Evolutionary conservation across 2,329 filamentous ascomycete genomes (phyloP), one percentile per base, ranked within the genome.

Genomic region (Daldinia sp.): DNA sequence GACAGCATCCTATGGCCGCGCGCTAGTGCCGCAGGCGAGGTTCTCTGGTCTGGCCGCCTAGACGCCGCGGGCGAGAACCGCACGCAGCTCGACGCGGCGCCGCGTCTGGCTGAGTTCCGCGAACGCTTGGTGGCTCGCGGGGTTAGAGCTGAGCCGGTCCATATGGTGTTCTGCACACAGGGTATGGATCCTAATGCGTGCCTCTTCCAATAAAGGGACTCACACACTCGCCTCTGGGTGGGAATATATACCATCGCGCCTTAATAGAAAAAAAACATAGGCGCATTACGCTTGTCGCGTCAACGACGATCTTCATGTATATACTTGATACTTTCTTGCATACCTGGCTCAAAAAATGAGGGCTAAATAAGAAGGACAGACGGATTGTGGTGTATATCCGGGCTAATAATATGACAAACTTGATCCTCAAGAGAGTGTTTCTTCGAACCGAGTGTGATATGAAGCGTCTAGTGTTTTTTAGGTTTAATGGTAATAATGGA

Each of bases 1-100:
- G 93, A 97, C 81, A 82, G 82, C 39, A 88, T 92, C 79, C 81
- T 95, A 7, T 97, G 93, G 93, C 93, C 93, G 6, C 86, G 93
- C 5, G 89, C 88, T 1, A 87, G 86, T 58, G 93, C 92, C 0
- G 92, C 90, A 0, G 92, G 87, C 28, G 93, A 97, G 81, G 89
- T 94, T 0, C 84, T 95, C 53, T 97, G 93, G 93, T 92, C 89
- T 44, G 93, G 93, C 58, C 81, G 86, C 61, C 86, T 87, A 66
- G 92, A 94, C 76, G 85, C 82, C 2, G 78, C 83, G 15, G 92
- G 92, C 1, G 80, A 87, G 76, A 93, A 93, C 79, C 83, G 93
- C 59, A 92, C 88, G 69, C 90, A 93, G 81, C 82, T 92, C 65
- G 87, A 89, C 41, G 92, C 91, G 9, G 86, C 86, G 48, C 90